These are phyloP conservation scores for Sisymbrium altissimum DNA, from an alignment of 345 rosid genomes.

Conservation along the genomic window DNA sequence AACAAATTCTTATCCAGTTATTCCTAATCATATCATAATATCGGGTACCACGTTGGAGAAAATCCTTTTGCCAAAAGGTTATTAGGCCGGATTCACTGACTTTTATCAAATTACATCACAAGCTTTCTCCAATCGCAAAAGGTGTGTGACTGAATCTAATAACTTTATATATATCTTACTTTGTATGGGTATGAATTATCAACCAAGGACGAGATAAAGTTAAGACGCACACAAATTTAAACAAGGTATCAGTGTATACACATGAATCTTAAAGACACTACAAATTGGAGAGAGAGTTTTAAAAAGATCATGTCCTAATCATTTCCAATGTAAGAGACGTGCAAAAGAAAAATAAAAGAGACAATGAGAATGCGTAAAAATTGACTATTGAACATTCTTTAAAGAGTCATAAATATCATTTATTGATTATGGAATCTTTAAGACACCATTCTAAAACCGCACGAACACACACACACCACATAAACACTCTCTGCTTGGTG, in stretches of 20 bases:
- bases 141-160: neutral
- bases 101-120: neutral
- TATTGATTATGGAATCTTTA: slow-evolving; percentile 12
- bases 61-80: neutral
- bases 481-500: slow-evolving; percentile 1
- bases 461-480: slow-evolving; percentile 13
- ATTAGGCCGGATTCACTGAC: neutral
- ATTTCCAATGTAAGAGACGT: slow-evolving; percentile 16
- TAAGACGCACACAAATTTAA: too few species aligned
- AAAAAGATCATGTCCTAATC: neutral
- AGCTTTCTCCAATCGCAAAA: neutral
- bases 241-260: neutral
- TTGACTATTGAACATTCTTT: slow-evolving; percentile 26
- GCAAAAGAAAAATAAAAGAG: neutral
- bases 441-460: slow-evolving; percentile 11
- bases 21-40: neutral
- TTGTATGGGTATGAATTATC: neutral
- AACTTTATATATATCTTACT: neutral
- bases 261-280: neutral
- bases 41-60: neutral
- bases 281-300: neutral
- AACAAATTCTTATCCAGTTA: slow-evolving; percentile 8
- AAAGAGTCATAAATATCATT: slow-evolving; percentile 15
- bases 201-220: neutral
- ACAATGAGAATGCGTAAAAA: neutral